These are phyloP conservation scores for Incumbomyces delicatus DNA, from an alignment of 2,329 filamentous ascomycete genomes.

Conservation along the genomic window DNA sequence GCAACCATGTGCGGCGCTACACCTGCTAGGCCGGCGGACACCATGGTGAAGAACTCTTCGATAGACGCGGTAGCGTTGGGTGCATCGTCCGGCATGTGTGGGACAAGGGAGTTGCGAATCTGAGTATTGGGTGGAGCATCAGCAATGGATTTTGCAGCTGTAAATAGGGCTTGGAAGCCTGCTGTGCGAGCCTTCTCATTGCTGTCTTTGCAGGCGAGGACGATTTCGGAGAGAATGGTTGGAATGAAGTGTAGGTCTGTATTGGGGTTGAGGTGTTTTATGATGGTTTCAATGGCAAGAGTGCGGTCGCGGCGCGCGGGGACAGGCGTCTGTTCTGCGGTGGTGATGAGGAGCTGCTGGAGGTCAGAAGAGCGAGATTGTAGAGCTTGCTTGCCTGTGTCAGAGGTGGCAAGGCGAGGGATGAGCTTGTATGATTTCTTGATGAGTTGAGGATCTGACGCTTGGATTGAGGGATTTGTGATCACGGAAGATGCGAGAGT, in stretches of 20 bases:
- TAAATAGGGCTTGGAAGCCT: constrained; percentile 81
- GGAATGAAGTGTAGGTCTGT: constrained; percentile 83
- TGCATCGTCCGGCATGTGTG: constrained; percentile 75
- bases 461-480: constrained; percentile 52
- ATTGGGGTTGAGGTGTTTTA: constrained; percentile 65
- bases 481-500: constrained; percentile 76
- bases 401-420: constrained; percentile 74
- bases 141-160: constrained; percentile 76
- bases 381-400: constrained; percentile 66
- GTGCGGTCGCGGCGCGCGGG: constrained; percentile 81
- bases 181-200: constrained; percentile 87
- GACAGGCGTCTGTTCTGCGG: constrained; percentile 73
- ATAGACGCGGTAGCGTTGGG: constrained; percentile 68
- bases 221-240: constrained; percentile 80
- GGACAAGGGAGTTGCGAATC: constrained; percentile 77
- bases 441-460: constrained; percentile 73
- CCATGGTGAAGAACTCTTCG: constrained; percentile 97
- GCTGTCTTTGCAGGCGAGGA: constrained; percentile 93
- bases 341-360: constrained; percentile 68
- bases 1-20: constrained; percentile 95
- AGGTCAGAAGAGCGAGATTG: constrained; percentile 66
- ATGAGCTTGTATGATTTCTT: constrained; percentile 99
- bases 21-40: constrained; percentile 86
- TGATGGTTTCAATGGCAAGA: constrained; percentile 67
- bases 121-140: constrained; percentile 50